A percentile compares a stretch with the other conserved stretches of the same genome.
Evolutionary conservation across 805 yeast genomes (phyloP).

Genomic region (Pichia insulana): DNA sequence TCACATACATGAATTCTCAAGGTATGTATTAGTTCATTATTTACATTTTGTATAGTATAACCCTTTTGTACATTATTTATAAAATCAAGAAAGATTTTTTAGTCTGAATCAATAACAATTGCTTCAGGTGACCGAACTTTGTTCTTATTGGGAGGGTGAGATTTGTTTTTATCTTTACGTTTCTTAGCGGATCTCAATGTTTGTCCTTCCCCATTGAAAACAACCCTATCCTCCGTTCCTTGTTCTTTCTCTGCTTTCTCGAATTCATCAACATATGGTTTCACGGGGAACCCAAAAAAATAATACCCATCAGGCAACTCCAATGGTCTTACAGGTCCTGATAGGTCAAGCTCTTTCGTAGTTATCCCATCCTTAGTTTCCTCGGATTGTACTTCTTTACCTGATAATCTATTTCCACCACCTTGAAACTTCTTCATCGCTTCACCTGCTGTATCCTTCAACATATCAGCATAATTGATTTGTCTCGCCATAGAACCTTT

Average conservation of each 20-base stretch:
- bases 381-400: conserved; percentile 31
- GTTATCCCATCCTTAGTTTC: conserved; percentile 15
- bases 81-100: not conserved
- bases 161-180: conserved; percentile 48
- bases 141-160: conserved; percentile 48
- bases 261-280: conserved; percentile 35
- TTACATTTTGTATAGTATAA: not conserved
- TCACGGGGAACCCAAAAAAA: conserved; percentile 87
- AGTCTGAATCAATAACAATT: conserved; percentile 62
- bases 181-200: conserved; percentile 50
- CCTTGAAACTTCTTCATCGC: conserved; percentile 39
- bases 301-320: conserved; percentile 75
- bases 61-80: not conserved
- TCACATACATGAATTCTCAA: not conserved
- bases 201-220: conserved; percentile 65
- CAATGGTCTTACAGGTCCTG: conserved; percentile 65
- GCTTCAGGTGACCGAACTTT: conserved; percentile 66
- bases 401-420: conserved; percentile 64
- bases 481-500: conserved; percentile 69
- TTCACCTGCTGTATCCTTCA: conserved; percentile 32
- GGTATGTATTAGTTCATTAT: too few species aligned
- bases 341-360: conserved; percentile 31
- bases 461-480: conserved; percentile 55
- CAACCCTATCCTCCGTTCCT: conserved; percentile 4
- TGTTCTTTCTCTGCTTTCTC: conserved; percentile 18